Evolutionary conservation across 345 rosid genomes (phyloP), one percentile per base, ranked within the genome.

Genomic region (Eucalyptus rudis): DNA sequence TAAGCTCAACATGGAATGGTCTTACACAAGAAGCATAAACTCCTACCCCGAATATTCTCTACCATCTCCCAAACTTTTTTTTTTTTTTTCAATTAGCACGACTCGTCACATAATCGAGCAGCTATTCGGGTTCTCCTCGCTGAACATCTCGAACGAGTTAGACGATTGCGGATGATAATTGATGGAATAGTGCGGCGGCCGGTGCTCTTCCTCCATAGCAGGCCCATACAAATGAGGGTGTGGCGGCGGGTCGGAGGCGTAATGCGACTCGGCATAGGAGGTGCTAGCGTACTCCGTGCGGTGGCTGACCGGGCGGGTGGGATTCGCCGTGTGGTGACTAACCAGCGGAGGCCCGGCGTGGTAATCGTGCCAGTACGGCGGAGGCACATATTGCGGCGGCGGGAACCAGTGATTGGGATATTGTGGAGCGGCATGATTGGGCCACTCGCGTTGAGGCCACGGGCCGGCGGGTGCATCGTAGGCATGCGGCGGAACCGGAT

Each of bases 101-200:
- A 54, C 40, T 43, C 1, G 10, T 87, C 66, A 71, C 88, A 89
- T 86, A 7, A 86, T 51, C 4, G 88, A 76, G 88, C 90, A 89
- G 4, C 86, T 49, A 36, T 89, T 89, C 9, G 90, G 88, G 80
- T 89, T 89, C 54, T 89, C 90, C 25, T 89, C 90, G 14, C 90
- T 89, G 54, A 89, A 89, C 62, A 86, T 25, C 43, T 86, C 88
- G 11, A 89, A 76, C 17, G 88, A 86, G 16, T 50, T n/a, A 1
- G 88, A 3, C 54, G 52, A 11, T 20, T 17, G 51, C n/a, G 3
- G 2, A 12, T 1, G n/a, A 86, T 86, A 62, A 33, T 43, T 0
- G 25, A 5, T 2, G 4, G 27, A 19, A 31, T 68, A 44, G 40
- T n/a, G 29, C 62, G 13, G 62, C 7, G 64, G 79, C 54, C 22